These are phyloP conservation scores for Fusarium abutilonis DNA, from an alignment of 2,329 filamentous ascomycete genomes.

Conservation along the genomic window DNA sequence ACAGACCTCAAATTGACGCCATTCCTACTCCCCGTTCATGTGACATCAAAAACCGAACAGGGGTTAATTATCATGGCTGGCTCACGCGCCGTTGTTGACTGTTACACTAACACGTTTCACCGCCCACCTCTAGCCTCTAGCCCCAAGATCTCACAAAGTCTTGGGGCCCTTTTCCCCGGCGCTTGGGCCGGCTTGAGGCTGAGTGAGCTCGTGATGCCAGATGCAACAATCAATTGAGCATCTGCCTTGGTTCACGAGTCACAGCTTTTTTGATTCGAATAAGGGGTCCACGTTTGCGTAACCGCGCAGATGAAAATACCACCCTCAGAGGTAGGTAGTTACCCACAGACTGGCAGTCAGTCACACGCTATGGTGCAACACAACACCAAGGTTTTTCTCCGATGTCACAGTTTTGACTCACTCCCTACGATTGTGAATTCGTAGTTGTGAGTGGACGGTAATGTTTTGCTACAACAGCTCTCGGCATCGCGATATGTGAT, in stretches of 20 bases:
- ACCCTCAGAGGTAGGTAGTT: not conserved
- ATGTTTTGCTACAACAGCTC: not conserved
- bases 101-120: constrained; percentile 25
- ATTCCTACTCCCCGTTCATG: not conserved
- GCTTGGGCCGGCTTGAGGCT: constrained; percentile 16
- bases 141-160: not conserved
- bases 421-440: not conserved
- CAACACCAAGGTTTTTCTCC: not conserved
- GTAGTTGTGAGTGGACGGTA: not conserved
- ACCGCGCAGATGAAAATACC: not conserved
- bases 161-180: not conserved
- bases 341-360: not conserved
- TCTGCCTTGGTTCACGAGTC: not conserved
- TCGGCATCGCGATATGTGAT: constrained; percentile 9
- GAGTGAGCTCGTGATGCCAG: constrained; percentile 10
- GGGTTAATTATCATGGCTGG: not conserved
- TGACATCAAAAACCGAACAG: not conserved
- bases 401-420: not conserved
- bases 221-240: not conserved
- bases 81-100: constrained; percentile 27
- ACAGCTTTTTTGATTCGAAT: too few relatives aligned
- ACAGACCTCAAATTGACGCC: not conserved
- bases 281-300: not conserved
- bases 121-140: constrained; percentile 19
- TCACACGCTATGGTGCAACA: not conserved